A percentile compares a stretch with the other conserved stretches of the same genome.
phyloP scores from a whole-genome alignment of 371 early-diverging fungal genomes.

The Mucor sp. region DNA sequence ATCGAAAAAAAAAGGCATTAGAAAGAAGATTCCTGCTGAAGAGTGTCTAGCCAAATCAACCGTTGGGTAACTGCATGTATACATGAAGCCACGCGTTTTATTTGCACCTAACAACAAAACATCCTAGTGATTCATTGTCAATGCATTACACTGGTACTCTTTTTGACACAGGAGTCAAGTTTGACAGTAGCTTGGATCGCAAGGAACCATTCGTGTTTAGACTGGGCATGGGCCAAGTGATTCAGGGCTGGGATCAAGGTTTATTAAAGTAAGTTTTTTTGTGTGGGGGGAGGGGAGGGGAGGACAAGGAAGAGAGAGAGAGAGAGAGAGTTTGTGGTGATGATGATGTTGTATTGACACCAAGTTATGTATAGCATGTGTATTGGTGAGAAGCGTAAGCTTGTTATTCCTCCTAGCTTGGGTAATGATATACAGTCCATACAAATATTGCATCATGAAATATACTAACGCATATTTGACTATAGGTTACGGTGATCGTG shows the following conservation, averaged over 20 bases:
- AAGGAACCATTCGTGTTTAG: constrained; percentile 73
- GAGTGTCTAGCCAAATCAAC: constrained; percentile 47
- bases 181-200: constrained; percentile 79
- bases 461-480: neutral
- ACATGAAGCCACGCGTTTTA: neutral
- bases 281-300: too few species aligned
- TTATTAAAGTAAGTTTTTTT: constrained; percentile 51
- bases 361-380: constrained; percentile 65
- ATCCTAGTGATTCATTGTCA: constrained; percentile 58
- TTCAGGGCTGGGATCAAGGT: constrained; percentile 86
- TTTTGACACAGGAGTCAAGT: constrained; percentile 70
- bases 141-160: constrained; percentile 87
- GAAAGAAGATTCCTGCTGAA: constrained; percentile 49
- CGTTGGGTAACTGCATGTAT: constrained; percentile 49
- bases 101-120: neutral
- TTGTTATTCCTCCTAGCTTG: constrained; percentile 77
- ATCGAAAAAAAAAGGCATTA: constrained; percentile 38
- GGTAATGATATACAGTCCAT: constrained; percentile 30
- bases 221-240: constrained; percentile 68
- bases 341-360: neutral
- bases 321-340: too few species aligned
- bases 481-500: constrained; percentile 58
- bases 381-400: constrained; percentile 80
- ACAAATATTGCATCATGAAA: neutral
- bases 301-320: too few species aligned